These are phyloP conservation scores for Dictyostelium citrinum DNA, from an alignment of 78 protist species.

Conservation along the genomic window DNA sequence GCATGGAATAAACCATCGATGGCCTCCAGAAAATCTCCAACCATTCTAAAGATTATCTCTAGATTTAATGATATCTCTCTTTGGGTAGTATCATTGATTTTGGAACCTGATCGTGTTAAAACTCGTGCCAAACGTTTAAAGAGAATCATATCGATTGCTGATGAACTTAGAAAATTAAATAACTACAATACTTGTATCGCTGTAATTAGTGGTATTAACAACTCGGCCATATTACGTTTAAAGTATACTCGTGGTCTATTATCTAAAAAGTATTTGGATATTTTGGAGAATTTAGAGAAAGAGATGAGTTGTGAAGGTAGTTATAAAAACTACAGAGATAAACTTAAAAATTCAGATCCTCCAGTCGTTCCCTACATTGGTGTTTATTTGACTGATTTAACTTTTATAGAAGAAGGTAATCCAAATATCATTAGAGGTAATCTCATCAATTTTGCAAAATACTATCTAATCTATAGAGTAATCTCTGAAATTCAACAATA, in stretches of 20 bases:
- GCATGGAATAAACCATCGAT: slow-evolving; percentile 64
- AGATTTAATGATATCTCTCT: slow-evolving; percentile 58
- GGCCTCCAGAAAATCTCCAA: slow-evolving; percentile 63
- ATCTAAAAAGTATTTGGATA: slow-evolving; percentile 33
- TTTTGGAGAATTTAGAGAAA: slow-evolving; percentile 16
- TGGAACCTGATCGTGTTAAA: slow-evolving; percentile 70
- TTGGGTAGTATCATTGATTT: slow-evolving; percentile 55
- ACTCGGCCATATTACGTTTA: slow-evolving; percentile 43
- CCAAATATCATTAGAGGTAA: slow-evolving; percentile 62
- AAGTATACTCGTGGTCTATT: slow-evolving; percentile 47
- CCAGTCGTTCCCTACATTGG: slow-evolving; percentile 73
- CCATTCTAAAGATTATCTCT: slow-evolving; percentile 27
- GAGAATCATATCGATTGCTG: slow-evolving; percentile 68
- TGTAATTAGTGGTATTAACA: slow-evolving; percentile 70
- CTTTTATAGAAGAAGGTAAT: slow-evolving; percentile 80
- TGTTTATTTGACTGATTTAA: slow-evolving; percentile 65
- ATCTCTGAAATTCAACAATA: slow-evolving; percentile 74
- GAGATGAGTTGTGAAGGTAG: slow-evolving; percentile 66
- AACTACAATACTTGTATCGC: slow-evolving; percentile 65
- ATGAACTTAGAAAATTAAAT: slow-evolving; percentile 55
- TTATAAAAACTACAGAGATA: slow-evolving; percentile 67
- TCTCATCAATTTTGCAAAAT: slow-evolving; percentile 66
- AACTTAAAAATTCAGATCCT: slow-evolving; percentile 72
- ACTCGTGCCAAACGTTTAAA: slow-evolving; percentile 63
- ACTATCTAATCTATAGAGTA: slow-evolving; percentile 34